phyloP scores from a whole-genome alignment of 345 rosid genomes.

The Gossypium thurberi region DNA sequence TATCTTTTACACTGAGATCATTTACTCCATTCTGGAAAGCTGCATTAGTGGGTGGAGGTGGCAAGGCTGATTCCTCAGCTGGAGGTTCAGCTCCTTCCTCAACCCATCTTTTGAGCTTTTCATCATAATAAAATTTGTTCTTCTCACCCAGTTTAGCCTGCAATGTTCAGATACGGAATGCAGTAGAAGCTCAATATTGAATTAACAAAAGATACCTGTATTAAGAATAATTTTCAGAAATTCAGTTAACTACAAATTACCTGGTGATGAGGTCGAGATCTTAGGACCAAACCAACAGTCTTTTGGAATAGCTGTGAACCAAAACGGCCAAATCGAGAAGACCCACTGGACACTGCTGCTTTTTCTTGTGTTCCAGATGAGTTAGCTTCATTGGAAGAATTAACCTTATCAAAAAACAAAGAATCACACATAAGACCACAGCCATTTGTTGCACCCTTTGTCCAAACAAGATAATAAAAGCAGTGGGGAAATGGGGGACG shows the following conservation, averaged over 20 bases:
- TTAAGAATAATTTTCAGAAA: neutral
- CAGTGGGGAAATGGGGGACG: neutral
- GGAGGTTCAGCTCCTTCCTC: slow-evolving; percentile 55
- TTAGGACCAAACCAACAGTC: slow-evolving; percentile 42
- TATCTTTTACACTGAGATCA: slow-evolving; percentile 28
- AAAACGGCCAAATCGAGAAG: slow-evolving; percentile 43
- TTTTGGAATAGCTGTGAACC: slow-evolving; percentile 48
- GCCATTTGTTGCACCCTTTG: neutral
- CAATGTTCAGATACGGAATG: neutral
- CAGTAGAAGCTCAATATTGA: neutral
- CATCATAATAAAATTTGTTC: slow-evolving; percentile 52
- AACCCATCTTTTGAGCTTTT: slow-evolving; percentile 56
- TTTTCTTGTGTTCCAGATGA: slow-evolving; percentile 30
- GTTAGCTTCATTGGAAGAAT: slow-evolving; percentile 23
- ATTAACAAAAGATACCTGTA: neutral
- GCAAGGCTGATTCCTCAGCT: slow-evolving; percentile 36
- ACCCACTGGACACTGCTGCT: slow-evolving; percentile 24
- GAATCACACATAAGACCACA: neutral
- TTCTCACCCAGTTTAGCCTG: slow-evolving; percentile 54
- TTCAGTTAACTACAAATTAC: slow-evolving; percentile 14
- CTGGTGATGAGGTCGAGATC: slow-evolving; percentile 39
- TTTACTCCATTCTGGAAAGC: slow-evolving; percentile 32
- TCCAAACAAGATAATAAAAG: neutral
- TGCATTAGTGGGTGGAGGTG: slow-evolving; percentile 45
- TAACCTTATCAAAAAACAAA: slow-evolving; percentile 26